phyloP scores from a whole-genome alignment of 163 green algal species.

The Chlorella variabilis region DNA sequence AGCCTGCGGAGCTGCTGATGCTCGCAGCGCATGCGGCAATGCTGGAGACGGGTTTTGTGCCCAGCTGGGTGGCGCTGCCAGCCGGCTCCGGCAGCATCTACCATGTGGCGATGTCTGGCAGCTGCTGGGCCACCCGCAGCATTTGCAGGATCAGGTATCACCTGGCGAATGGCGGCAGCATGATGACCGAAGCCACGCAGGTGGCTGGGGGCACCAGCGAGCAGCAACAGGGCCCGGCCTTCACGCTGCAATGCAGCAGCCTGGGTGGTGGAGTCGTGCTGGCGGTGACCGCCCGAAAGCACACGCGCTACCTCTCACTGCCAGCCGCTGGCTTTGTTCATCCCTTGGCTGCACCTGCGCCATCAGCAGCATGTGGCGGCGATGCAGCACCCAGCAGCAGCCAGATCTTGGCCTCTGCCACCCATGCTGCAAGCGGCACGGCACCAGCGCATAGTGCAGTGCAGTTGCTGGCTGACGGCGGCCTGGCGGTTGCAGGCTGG shows the following conservation, averaged over 20 bases:
- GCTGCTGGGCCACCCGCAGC: not conserved
- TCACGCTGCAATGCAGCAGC: slow-evolving; percentile 37
- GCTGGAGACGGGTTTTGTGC: slow-evolving; percentile 56
- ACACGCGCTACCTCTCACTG: slow-evolving; percentile 17
- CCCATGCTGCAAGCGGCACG: not conserved
- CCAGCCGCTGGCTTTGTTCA: not conserved
- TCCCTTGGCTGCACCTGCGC: not conserved
- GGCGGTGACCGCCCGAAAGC: not conserved
- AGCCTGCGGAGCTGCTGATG: slow-evolving; percentile 44
- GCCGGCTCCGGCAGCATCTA: not conserved
- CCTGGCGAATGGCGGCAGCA: not conserved
- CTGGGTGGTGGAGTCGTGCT: slow-evolving; percentile 12
- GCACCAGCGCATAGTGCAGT: not conserved
- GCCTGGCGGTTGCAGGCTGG: not conserved
- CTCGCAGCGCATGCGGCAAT: slow-evolving; percentile 58
- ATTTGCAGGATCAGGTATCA: not conserved
- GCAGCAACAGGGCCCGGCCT: not conserved
- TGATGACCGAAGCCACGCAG: not conserved
- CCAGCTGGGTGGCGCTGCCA: not conserved
- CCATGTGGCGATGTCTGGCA: not conserved
- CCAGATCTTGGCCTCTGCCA: no score
- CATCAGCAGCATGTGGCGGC: not conserved
- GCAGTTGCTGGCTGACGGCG: not conserved
- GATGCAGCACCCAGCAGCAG: not conserved
- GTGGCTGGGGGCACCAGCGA: not conserved